Base-by-base conservation (phyloP, 768 basidiomycete species). In the Leccinum subgranulosum region DNA sequence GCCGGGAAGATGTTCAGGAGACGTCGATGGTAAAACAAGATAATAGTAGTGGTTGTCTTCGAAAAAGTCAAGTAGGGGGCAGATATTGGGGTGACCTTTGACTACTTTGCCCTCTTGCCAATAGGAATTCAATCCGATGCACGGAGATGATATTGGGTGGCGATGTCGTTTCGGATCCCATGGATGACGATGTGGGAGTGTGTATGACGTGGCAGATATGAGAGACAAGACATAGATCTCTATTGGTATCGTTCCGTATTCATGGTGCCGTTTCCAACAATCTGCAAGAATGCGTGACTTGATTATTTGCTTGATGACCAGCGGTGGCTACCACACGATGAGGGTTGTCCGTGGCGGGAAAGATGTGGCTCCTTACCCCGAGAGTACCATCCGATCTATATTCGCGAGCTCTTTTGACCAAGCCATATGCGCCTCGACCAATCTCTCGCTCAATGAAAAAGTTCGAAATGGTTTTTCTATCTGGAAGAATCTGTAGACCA, bases 231-330 rank as follows among this genome's bases (percentile, higher is more conserved):
- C 91, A 69, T 90, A 91, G 25, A 96, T 96, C 76, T 99, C 97
- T 76, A 98, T 96, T 15, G 97, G 96, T 66, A 98, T 97, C 8
- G 97, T 97, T 56, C 96, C 96, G 71, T 91, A 84, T 60, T 88
- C 84, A 45, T 91, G 90, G 71, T 99, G 96, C 68, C 91, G 92
- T 78, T 98, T 98, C 97, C 97, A 99, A 73, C 96, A 98, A 76
- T 99, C 96, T 29, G 96, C 96, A 53, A 99, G 82, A 58, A 99
- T 99, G 52, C 97, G 90, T 49, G 92, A 94, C 74, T 98, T 98
- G 79, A 98, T 95, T 67, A 98, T 88, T 74, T 97, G 95, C 69
- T 99, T 99, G 75, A 99, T 94, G 65, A 99, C 88, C 58, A 97
- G 76, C 36, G 90, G 86, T 4, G 94, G 88, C 93, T 94, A 52